Evolutionary conservation across 2,329 filamentous ascomycete species (phyloP), one percentile per base, ranked within the genome.

Genomic region (Diaporthe humulicola): DNA sequence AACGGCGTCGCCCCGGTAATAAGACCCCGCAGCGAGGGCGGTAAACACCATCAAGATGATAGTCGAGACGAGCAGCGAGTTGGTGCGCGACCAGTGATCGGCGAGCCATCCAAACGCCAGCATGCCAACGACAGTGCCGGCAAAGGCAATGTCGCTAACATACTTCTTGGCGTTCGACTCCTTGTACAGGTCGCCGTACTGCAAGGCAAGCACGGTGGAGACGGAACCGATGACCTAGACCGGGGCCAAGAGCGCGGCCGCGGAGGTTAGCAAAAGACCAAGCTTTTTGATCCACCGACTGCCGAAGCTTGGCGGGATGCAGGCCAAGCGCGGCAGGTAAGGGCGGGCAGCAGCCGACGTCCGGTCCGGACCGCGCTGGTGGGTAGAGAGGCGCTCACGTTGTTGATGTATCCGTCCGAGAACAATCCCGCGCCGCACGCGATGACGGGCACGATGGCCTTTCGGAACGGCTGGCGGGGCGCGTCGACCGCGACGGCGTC

Each of bases 321-420:
- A 54, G n/a, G 22, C 58, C 58, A 45, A 71, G 66, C 71, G 17
- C 52, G 52, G 52, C 28, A 56, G 75, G 50, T 25, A 12, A 28
- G 15, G 14, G 3, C n/a, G n/a, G n/a, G n/a, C n/a, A n/a, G n/a
- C n/a, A n/a, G n/a, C n/a, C n/a, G n/a, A n/a, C n/a, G n/a, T n/a
- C 2, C 66, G 38, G n/a, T 73, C 28, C 69, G 42, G n/a, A 74
- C 36, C 19, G 72, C 60, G 54, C 36, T 61, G 30, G 73, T 70
- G 42, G 50, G 38, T 2, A 38, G n/a, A n/a, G n/a, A n/a, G n/a
- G 52, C 45, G 42, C 75, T 74, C 28, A 95, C 94, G 80, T 94
- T 95, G 84, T 98, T 97, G 81, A 98, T 90, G 83, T 98, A 98
- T 22, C 96, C 96, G 83, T 98, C 96, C 33, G 93, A 95, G 84